Evolutionary conservation across 2,329 filamentous ascomycete genomes (phyloP).

Genomic region (Pseudogymnoascus sp.): DNA sequence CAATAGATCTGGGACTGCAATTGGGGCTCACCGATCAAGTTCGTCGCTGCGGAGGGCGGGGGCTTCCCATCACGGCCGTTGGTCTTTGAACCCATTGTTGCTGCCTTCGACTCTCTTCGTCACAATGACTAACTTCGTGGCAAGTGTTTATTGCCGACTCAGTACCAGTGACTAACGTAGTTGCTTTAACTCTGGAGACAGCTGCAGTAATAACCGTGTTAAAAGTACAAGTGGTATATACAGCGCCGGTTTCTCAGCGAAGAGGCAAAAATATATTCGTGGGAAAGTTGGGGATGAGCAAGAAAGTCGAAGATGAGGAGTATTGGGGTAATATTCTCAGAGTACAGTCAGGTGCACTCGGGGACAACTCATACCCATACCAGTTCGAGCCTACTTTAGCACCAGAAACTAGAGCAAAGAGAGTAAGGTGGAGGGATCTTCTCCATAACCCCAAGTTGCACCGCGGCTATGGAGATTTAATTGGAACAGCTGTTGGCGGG

Average conservation of each 20-base stretch:
- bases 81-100: slow-evolving; percentile 52
- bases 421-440: slow-evolving; percentile 7
- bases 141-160: not conserved
- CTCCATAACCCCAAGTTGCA: slow-evolving; percentile 8
- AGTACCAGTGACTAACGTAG: not conserved
- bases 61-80: slow-evolving; percentile 55
- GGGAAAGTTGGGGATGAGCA: slow-evolving; percentile 1
- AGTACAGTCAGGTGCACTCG: not conserved
- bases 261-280: not conserved
- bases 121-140: not conserved
- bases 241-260: slow-evolving; percentile 3
- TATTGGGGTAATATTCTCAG: slow-evolving; percentile 5
- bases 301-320: not conserved
- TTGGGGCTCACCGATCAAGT: slow-evolving; percentile 67
- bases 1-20: slow-evolving; percentile 9
- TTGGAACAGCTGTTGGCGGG: slow-evolving; percentile 1
- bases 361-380: not conserved
- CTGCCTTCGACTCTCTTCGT: not conserved
- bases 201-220: not conserved
- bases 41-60: slow-evolving; percentile 78
- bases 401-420: not conserved
- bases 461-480: slow-evolving; percentile 4
- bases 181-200: not conserved
- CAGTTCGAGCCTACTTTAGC: not conserved
- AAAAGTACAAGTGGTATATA: slow-evolving; percentile 1